phyloP scores from a whole-genome alignment of 2,329 filamentous ascomycete genomes.

The Colletotrichum eleusines region DNA sequence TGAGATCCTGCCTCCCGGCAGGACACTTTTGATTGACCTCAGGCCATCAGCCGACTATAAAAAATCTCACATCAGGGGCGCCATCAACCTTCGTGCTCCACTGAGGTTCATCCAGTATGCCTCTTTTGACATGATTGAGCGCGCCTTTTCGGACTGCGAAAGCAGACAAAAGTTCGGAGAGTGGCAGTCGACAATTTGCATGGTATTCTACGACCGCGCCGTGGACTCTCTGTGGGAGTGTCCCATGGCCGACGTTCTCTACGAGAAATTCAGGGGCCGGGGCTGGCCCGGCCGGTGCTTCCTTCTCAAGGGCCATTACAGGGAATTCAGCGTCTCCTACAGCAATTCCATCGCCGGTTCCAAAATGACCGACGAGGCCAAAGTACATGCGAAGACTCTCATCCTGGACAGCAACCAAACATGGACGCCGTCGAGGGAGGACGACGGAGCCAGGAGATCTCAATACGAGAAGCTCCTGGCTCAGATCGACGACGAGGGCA shows the following conservation, averaged over 20 bases:
- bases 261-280: slow-evolving; percentile 58
- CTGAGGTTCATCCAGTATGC: slow-evolving; percentile 61
- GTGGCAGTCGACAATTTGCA: slow-evolving; percentile 60
- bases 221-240: slow-evolving; percentile 65
- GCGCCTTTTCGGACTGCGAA: slow-evolving; percentile 62
- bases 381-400: slow-evolving; percentile 53
- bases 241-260: slow-evolving; percentile 59
- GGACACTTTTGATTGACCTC: slow-evolving; percentile 63
- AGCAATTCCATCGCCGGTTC: slow-evolving; percentile 61
- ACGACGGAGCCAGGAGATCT: slow-evolving; percentile 29
- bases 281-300: slow-evolving; percentile 66
- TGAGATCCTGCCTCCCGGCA: slow-evolving; percentile 61
- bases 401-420: slow-evolving; percentile 13
- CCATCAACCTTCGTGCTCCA: slow-evolving; percentile 65
- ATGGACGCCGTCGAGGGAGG: not conserved
- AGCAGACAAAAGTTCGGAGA: slow-evolving; percentile 60
- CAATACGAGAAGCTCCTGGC: slow-evolving; percentile 29
- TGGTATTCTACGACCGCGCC: slow-evolving; percentile 66
- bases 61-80: slow-evolving; percentile 63
- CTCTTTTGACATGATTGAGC: slow-evolving; percentile 64
- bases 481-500: slow-evolving; percentile 36
- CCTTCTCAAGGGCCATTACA: slow-evolving; percentile 67
- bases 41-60: slow-evolving; percentile 61
- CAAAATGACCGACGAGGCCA: slow-evolving; percentile 57
- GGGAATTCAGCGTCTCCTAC: slow-evolving; percentile 66